Evolutionary conservation across 2,329 filamentous ascomycete genomes (phyloP), one percentile per base, ranked within the genome.

Genomic region (Stachybotrys echinatus): DNA sequence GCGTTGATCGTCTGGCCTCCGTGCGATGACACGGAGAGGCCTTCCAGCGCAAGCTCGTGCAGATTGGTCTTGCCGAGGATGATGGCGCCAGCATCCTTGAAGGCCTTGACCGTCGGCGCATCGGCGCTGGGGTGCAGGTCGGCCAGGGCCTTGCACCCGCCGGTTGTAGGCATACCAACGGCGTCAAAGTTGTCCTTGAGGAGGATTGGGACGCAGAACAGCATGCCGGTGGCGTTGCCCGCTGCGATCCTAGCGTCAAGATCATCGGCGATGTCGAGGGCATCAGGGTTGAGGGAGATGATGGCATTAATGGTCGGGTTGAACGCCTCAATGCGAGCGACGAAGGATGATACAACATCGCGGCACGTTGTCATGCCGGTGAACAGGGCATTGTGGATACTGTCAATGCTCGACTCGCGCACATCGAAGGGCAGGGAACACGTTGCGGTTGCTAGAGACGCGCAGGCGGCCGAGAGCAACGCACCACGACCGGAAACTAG

Each of bases 11-110:
- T 50, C 19, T 47, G 44, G 3, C 47, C 50, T 18, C 44, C 47
- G 18, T 45, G 37, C 12, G 50, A 49, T 12, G 50, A 49, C 6
- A 39, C 47, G 8, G 42, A 43, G 6, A 52, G n/a, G n/a, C 50
- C 47, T 12, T 49, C 50, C 5, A 48, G 42, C 10, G 47, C 50
- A 43, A 48, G 45, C 31, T 52, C 50, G 23, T 42, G 47, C 43
- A 52, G 45, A 18, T 48, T 52, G 3, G 45, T 31, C 38, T 52
- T 52, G 19, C 47, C 50, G 3, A 52, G 44, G 43, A 52, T 50
- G 12, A 52, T 21, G 18, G 43, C 50, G 8, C 50, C 50, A 3
- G 47, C 50, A 19, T 39, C 38, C 18, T 50, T 49, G 42, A 52
- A 42, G 8, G 47, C 47, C 10, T 21, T 23, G 14, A 52, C 48